A percentile compares a stretch with the other conserved stretches of the same genome.
phyloP scores from a whole-genome alignment of 140 eudicot species.

The Ambrosia hybrid region DNA sequence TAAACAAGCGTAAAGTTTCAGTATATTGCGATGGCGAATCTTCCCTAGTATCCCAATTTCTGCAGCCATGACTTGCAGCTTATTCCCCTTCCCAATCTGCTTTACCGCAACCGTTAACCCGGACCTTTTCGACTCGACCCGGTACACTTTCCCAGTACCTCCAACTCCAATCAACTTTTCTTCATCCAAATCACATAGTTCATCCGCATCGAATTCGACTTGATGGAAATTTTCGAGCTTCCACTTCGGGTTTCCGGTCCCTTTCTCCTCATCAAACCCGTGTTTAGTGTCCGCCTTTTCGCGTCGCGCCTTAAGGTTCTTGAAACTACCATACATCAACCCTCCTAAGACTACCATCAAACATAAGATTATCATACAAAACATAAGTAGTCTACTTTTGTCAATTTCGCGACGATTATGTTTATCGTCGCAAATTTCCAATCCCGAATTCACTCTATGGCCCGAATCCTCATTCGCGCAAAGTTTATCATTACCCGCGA shows the following conservation, averaged over 20 bases:
- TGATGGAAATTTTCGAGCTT: conserved; percentile 77
- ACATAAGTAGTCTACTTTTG: conserved; percentile 37
- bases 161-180: conserved; percentile 81
- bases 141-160: conserved; percentile 87
- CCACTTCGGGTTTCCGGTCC: conserved; percentile 47
- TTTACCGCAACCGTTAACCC: conserved; percentile 85
- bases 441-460: conserved; percentile 26
- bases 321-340: conserved; percentile 50
- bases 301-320: conserved; percentile 41
- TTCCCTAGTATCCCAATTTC: conserved; percentile 83
- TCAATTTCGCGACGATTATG: conserved; percentile 23
- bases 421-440: conserved; percentile 44
- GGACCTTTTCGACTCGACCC: conserved; percentile 68
- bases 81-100: conserved; percentile 62
- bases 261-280: conserved; percentile 38
- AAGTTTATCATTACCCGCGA: conserved; percentile 58
- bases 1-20: conserved; percentile 77
- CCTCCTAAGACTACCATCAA: conserved; percentile 48
- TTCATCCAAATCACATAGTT: conserved; percentile 57
- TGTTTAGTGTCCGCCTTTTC: conserved; percentile 19
- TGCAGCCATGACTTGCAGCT: conserved; percentile 47
- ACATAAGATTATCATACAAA: conserved; percentile 44
- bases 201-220: conserved; percentile 74
- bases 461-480: conserved; percentile 44
- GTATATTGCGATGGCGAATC: conserved; percentile 72